Percentiles rank a stretch among this genome's conserved stretches.
Conservation (phyloP, 805 yeast genomes). For the Yamadazyma insecticola region DNA sequence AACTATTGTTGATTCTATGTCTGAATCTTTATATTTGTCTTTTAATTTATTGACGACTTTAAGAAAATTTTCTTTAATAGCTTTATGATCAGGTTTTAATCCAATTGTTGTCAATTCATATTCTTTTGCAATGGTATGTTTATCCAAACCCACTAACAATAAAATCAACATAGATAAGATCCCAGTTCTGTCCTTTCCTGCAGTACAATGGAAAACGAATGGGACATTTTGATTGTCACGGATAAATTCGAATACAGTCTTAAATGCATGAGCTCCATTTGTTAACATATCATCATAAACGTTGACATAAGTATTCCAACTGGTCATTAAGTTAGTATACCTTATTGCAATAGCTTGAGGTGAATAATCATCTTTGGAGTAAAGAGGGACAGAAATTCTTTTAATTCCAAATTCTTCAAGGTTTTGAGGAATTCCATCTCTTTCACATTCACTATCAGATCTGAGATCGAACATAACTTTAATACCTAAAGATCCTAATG, state of each 20-base stretch:
- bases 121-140: constrained; percentile 62
- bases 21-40: constrained; percentile 19
- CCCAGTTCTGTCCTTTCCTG: constrained; percentile 87
- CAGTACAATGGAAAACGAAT: constrained; percentile 71
- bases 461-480: constrained; percentile 64
- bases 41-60: constrained; percentile 27
- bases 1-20: constrained; percentile 19
- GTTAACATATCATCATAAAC: constrained; percentile 59
- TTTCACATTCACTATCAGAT: constrained; percentile 50
- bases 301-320: constrained; percentile 58
- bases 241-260: constrained; percentile 48
- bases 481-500: constrained; percentile 43
- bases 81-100: constrained; percentile 44
- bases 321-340: constrained; percentile 49
- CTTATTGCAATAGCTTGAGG: constrained; percentile 61
- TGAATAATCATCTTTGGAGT: constrained; percentile 48
- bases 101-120: constrained; percentile 74
- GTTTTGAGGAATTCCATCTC: constrained; percentile 37
- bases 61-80: constrained; percentile 31
- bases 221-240: constrained; percentile 44
- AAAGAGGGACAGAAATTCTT: constrained; percentile 56
- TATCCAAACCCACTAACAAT: constrained; percentile 60
- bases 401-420: constrained; percentile 39
- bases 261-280: constrained; percentile 45
- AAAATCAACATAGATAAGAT: constrained; percentile 64